Evolutionary conservation across 1,139 yeast species (phyloP).

Genomic region (Scheffersomyces titani): DNA sequence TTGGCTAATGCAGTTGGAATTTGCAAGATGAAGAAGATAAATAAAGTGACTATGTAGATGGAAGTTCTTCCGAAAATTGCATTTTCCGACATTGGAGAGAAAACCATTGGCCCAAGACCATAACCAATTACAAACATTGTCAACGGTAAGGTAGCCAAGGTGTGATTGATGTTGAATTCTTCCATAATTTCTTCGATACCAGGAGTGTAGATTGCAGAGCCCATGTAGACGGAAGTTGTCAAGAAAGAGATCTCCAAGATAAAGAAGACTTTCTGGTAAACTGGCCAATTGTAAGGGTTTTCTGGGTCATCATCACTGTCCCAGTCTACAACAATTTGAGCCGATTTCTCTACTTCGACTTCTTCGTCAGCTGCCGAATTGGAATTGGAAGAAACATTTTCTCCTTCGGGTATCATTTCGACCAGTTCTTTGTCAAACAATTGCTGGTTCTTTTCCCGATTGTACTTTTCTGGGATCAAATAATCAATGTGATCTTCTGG

Average conservation of each 20-base stretch:
- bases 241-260: constrained; percentile 43
- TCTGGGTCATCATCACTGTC: constrained; percentile 57
- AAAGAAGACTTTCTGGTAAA: constrained; percentile 35
- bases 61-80: constrained; percentile 55
- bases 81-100: constrained; percentile 40
- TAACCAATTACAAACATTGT: constrained; percentile 40
- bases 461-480: constrained; percentile 34
- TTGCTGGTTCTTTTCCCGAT: neutral
- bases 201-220: constrained; percentile 63
- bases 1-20: constrained; percentile 30
- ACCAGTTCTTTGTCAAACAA: neutral
- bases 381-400: neutral
- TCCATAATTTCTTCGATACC: constrained; percentile 37
- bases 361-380: neutral
- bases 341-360: neutral
- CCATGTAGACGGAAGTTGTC: constrained; percentile 59
- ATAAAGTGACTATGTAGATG: constrained; percentile 29
- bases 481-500: constrained; percentile 35
- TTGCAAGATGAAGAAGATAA: constrained; percentile 33
- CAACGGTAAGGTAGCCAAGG: constrained; percentile 34
- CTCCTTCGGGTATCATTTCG: neutral
- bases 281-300: constrained; percentile 60
- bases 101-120: constrained; percentile 41
- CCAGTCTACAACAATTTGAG: constrained; percentile 32
- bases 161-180: constrained; percentile 26